These are phyloP conservation scores for Penicillium concentricum DNA, from an alignment of 2,329 filamentous ascomycete genomes.

Conservation along the genomic window DNA sequence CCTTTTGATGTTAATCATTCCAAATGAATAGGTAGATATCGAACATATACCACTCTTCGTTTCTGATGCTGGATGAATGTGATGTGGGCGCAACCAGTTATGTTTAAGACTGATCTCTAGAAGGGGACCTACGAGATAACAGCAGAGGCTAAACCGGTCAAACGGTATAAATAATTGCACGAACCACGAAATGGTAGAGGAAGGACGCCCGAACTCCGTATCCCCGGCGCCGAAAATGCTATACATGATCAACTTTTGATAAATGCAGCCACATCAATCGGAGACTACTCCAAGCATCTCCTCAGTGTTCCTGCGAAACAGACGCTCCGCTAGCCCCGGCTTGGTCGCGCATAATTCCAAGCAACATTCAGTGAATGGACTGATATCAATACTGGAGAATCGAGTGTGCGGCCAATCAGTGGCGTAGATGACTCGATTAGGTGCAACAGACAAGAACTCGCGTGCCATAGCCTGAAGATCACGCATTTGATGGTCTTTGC, in stretches of 20 bases:
- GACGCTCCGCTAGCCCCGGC: constrained; percentile 45
- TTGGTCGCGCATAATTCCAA: constrained; percentile 54
- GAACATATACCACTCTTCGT: constrained; percentile 3
- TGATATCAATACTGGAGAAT: constrained; percentile 58
- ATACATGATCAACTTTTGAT: neutral
- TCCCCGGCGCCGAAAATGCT: constrained; percentile 11
- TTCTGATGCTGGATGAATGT: neutral
- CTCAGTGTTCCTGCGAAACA: constrained; percentile 59
- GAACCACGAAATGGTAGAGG: neutral
- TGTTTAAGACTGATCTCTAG: neutral
- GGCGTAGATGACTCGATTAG: constrained; percentile 55
- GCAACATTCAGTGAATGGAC: constrained; percentile 54
- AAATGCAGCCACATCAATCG: constrained; percentile 3
- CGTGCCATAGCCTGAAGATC: constrained; percentile 51
- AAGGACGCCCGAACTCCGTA: constrained; percentile 5
- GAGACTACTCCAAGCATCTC: constrained; percentile 45
- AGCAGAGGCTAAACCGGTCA: neutral
- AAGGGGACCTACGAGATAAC: neutral
- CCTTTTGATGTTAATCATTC: constrained; percentile 16
- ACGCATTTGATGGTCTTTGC: constrained; percentile 44
- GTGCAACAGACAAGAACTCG: constrained; percentile 50
- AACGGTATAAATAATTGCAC: neutral
- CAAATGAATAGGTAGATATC: constrained; percentile 9
- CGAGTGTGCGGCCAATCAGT: constrained; percentile 66
- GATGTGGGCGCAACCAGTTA: neutral